A percentile compares a stretch with the other conserved stretches of the same genome.
phyloP scores from a whole-genome alignment of 208 protist genomes.

The Crithidia thermophila region DNA sequence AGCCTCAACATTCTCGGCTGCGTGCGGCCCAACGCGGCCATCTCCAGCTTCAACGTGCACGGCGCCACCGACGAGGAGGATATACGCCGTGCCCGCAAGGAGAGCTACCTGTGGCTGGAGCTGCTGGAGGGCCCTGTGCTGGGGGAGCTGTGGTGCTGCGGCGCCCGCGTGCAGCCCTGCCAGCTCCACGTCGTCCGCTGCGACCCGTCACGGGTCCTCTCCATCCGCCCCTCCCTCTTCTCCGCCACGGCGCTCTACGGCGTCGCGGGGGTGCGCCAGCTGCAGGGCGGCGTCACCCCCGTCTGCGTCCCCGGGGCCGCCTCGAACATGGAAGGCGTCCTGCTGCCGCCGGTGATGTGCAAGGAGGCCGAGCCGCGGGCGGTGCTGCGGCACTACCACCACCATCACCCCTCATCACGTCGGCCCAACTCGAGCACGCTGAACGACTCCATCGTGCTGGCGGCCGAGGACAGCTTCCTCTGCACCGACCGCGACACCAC shows the following conservation, averaged over 20 bases:
- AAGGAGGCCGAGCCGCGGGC: slow-evolving; percentile 50
- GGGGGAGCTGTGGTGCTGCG: slow-evolving; percentile 84
- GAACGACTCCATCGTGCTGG: slow-evolving; percentile 28
- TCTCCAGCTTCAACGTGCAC: neutral
- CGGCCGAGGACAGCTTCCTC: slow-evolving; percentile 30
- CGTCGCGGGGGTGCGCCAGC: slow-evolving; percentile 45
- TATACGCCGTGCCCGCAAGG: slow-evolving; percentile 41
- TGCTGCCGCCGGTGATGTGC: slow-evolving; percentile 71
- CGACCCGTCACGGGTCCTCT: slow-evolving; percentile 43
- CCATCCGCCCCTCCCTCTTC: slow-evolving; percentile 53
- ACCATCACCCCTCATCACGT: too few species aligned
- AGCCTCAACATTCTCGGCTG: slow-evolving; percentile 64
- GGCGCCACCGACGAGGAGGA: slow-evolving; percentile 17
- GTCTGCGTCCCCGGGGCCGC: slow-evolving; percentile 44
- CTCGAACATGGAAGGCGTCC: slow-evolving; percentile 72
- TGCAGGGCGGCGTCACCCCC: slow-evolving; percentile 52
- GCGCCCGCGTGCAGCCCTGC: slow-evolving; percentile 78
- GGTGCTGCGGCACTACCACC: slow-evolving; percentile 1
- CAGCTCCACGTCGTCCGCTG: slow-evolving; percentile 82
- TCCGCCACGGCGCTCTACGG: slow-evolving; percentile 74
- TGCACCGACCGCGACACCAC: slow-evolving; percentile 23
- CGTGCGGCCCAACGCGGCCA: slow-evolving; percentile 35
- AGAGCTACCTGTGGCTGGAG: slow-evolving; percentile 81
- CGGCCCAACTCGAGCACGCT: slow-evolving; percentile 3
- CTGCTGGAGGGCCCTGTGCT: slow-evolving; percentile 65